These are phyloP conservation scores for Wickerhamiella galacta DNA, from an alignment of 805 yeast genomes.

Conservation along the genomic window DNA sequence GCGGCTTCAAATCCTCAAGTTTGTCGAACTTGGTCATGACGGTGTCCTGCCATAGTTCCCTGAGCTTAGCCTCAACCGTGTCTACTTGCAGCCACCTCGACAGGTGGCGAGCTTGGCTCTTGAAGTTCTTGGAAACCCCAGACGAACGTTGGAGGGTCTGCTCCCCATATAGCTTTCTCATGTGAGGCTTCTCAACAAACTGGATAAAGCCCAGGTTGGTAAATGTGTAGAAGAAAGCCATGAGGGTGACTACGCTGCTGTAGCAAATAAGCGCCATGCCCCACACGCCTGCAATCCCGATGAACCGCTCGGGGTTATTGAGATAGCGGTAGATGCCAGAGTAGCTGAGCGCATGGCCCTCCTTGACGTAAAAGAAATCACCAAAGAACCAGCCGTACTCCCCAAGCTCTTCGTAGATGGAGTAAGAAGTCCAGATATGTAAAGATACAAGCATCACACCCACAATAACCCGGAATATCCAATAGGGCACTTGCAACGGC, in stretches of 20 bases:
- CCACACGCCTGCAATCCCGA: conserved; percentile 69
- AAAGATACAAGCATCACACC: conserved; percentile 40
- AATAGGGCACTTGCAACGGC: conserved; percentile 19
- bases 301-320: conserved; percentile 66
- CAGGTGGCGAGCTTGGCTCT: conserved; percentile 11
- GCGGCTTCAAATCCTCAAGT: conserved; percentile 12
- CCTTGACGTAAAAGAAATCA: conserved; percentile 50
- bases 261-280: conserved; percentile 45
- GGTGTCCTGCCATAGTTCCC: conserved; percentile 23
- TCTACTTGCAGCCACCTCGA: conserved; percentile 25
- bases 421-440: conserved; percentile 53
- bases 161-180: conserved; percentile 60
- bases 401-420: conserved; percentile 55
- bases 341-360: conserved; percentile 39
- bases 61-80: conserved; percentile 24
- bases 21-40: conserved; percentile 5
- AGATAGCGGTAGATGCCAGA: conserved; percentile 71
- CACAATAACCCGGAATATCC: conserved; percentile 37
- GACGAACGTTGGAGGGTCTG: conserved; percentile 29
- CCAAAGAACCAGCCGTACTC: conserved; percentile 87
- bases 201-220: conserved; percentile 51
- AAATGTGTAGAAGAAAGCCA: conserved; percentile 49
- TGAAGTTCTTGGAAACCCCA: conserved; percentile 24
- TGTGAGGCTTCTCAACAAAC: conserved; percentile 62
- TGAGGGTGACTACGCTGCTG: conserved; percentile 29